Conservation (phyloP, 1,284 basidiomycete species). For the Ustilago curta region DNA sequence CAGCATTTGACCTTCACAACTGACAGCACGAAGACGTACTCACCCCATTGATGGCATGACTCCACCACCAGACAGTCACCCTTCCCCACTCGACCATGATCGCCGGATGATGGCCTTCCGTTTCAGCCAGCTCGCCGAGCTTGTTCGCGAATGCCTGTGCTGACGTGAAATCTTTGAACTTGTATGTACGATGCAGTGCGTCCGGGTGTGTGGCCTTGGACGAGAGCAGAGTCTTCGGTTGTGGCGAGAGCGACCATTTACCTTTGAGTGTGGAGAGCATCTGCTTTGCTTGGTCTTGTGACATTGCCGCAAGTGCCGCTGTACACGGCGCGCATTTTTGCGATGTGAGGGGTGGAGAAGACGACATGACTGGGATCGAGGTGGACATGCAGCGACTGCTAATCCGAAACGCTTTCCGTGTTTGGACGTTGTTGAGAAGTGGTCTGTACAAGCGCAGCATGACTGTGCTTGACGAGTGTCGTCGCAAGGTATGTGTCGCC, state of each 20-base stretch:
- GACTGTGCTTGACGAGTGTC: background rate
- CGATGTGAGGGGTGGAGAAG: constrained; percentile 15
- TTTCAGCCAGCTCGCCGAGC: constrained; percentile 58
- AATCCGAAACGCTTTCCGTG: background rate
- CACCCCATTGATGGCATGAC: constrained; percentile 64
- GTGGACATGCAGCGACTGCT: background rate
- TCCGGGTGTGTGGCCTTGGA: constrained; percentile 26
- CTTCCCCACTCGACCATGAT: constrained; percentile 66
- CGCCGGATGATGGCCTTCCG: constrained; percentile 63
- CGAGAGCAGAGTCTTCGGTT: constrained; percentile 39
- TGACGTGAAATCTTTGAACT: constrained; percentile 59
- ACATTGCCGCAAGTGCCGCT: constrained; percentile 24
- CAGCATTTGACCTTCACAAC: background rate
- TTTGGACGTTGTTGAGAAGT: background rate
- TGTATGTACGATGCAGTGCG: constrained; percentile 58
- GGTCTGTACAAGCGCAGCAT: constrained; percentile 16
- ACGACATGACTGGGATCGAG: constrained; percentile 20
- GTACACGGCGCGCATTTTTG: constrained; percentile 46
- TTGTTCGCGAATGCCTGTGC: constrained; percentile 53
- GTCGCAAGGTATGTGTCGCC: background rate
- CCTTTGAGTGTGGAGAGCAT: constrained; percentile 36
- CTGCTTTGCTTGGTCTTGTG: constrained; percentile 20
- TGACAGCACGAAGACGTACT: constrained; percentile 9
- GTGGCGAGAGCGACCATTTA: constrained; percentile 54
- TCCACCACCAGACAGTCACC: constrained; percentile 68